Percentiles rank a stretch among this genome's conserved stretches.
phyloP scores from a whole-genome alignment of 2,329 filamentous ascomycete species.

The Cladosporium austrohemisphaericum region DNA sequence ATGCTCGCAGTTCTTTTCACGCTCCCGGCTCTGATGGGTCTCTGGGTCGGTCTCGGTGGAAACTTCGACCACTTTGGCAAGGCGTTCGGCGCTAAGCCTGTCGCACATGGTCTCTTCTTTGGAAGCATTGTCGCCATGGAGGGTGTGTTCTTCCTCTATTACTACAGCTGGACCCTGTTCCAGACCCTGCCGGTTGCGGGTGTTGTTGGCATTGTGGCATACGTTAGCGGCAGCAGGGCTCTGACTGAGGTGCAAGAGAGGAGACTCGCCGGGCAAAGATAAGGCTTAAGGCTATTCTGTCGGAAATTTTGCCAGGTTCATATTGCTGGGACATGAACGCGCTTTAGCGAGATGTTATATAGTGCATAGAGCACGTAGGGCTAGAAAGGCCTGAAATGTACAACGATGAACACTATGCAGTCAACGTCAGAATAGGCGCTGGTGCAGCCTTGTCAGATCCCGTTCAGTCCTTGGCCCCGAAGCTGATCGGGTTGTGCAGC shows the following conservation, averaged over 20 bases:
- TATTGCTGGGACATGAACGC: no score
- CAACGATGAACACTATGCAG: neutral
- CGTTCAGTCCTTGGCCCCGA: no score
- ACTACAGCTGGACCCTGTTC: slow-evolving; percentile 87
- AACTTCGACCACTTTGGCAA: slow-evolving; percentile 75
- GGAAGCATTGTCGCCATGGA: slow-evolving; percentile 85
- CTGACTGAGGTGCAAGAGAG: slow-evolving; percentile 89
- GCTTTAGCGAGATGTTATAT: slow-evolving; percentile 3
- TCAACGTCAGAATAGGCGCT: no score
- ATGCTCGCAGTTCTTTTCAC: slow-evolving; percentile 67
- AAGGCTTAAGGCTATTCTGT: slow-evolving; percentile 24
- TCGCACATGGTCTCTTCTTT: slow-evolving; percentile 81
- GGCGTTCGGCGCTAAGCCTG: slow-evolving; percentile 70
- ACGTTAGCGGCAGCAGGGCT: slow-evolving; percentile 84
- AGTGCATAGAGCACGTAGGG: slow-evolving; percentile 1
- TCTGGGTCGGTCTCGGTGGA: slow-evolving; percentile 75
- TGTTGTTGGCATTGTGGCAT: slow-evolving; percentile 65
- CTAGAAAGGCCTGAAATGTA: neutral
- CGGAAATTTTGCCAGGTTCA: no score
- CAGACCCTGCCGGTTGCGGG: slow-evolving; percentile 73
- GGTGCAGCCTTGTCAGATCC: no score
- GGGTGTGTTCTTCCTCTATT: slow-evolving; percentile 91
- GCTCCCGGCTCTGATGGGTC: slow-evolving; percentile 67
- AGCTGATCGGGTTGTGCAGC: no score
- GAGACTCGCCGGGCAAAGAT: slow-evolving; percentile 68